Base-by-base conservation (phyloP, 1,139 yeast species). In the Diutina rugosa region DNA sequence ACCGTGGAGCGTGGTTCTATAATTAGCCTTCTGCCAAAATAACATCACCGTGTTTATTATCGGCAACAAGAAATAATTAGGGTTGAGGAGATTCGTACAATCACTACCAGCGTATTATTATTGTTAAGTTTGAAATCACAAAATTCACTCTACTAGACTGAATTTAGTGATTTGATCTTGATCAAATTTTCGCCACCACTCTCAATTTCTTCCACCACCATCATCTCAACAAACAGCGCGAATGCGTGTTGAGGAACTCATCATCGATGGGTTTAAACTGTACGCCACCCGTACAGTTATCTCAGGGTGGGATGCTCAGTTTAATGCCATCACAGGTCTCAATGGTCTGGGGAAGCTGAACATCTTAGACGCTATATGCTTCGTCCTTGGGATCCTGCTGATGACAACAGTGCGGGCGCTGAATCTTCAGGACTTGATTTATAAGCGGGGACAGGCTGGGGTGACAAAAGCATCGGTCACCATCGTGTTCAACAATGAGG, bases 341-440 rank as follows among this genome's bases (percentile, higher is more conserved):
- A 95, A 95, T 68, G 99, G 99, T 12, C 90, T 97, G 0, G 99
- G 99, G 10, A 95, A 93, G 67, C 90, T 97, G 26, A 93, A 93
- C 69, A 90, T 93, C 58, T 74, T 93, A 55, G 99, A 95, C 70
- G 96, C 99, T 58, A 93, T 93, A 57, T 95, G 99, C 71, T 95
- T 95, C 70, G 99, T 95, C n/a, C 77, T 95, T 46, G 99, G 99
- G 57, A 91, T 95, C 60, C 87, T 97, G 0, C 84, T 95, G 8
- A 90, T 93, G 95, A 70, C 90, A 28, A 89, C 97, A 0, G 97
- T 95, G 35, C 78, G 99, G 67, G 99, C 99, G 0, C 87, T 90
- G 18, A 90, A 87, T 66, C 73, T 91, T 55, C 98, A 93, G 65
- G 99, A 95, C 68, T 79, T 95, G 68, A 93, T 95, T 58, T 93